Base-by-base conservation (phyloP, 208 protist species). In the Acanthamoeba royreba region DNA sequence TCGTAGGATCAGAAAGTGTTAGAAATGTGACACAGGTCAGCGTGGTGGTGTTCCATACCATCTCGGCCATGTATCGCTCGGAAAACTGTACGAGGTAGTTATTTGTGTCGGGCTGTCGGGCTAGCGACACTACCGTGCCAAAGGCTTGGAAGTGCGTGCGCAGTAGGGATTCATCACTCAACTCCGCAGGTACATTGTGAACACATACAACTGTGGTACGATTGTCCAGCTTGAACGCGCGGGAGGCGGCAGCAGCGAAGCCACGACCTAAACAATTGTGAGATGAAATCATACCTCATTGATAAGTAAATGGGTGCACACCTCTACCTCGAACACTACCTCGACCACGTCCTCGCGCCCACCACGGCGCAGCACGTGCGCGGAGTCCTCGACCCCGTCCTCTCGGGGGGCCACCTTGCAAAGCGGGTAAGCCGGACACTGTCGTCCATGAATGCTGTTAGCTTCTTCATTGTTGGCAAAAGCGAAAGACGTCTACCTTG, bases 181-280 rank as follows among this genome's bases (percentile, higher is more conserved):
- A 52, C 53, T 58, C 47, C 47, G 35, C 47, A 19, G 81, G 81
- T 33, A 89, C 49, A 35, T 89, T 40, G 22, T 66, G 81, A 1
- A 89, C 81, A 33, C 81, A 66, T 11, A 89, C 38, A 15, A 89
- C 49, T 5, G 81, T 89, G 33, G 81, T 89, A 31, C 81, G 46
- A 15, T 89, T 89, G 81, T 89, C 81, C 81, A 89, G 49, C 81
- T 89, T 89, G 49, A 89, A 89, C 33, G 81, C 19, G 47, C 19
- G 35, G 25, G 47, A 7, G 28, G 42, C n/a, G n/a, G n/a, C 42
- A 35, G 4, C 22, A 19, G 72, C 72, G 25, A 25, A 83, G 2
- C 72, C 72, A 45, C 72, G 42, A 83, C 72, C 42, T 79, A 28
- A 4, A n/a, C 17, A 31, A 28, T n/a, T n/a, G n/a, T n/a, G n/a